phyloP scores from a whole-genome alignment of 345 rosid species.

The Bretschneidera sinensis region DNA sequence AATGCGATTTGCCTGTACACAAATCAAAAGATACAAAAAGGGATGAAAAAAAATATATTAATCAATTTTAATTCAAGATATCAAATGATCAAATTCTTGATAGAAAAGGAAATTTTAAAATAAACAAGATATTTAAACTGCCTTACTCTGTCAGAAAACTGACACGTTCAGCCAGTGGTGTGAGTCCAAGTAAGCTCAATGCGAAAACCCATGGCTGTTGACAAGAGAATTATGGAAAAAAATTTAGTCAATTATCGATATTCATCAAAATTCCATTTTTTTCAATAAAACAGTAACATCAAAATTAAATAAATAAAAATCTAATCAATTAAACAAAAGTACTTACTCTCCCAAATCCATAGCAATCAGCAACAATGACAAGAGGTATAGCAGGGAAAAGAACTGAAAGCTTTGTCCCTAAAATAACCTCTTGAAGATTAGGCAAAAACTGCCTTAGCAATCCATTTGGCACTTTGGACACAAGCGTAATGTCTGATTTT shows the following conservation, averaged over 20 bases:
- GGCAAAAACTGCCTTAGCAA: constrained; percentile 11
- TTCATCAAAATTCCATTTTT: too few relatives aligned
- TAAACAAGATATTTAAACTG: too few relatives aligned
- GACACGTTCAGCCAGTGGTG: constrained; percentile 88
- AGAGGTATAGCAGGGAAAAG: constrained; percentile 26
- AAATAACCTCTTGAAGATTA: constrained; percentile 29
- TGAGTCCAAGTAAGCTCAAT: constrained; percentile 74
- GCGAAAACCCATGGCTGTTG: constrained; percentile 84
- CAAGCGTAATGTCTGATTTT: constrained; percentile 31
- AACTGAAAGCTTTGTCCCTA: constrained; percentile 25
- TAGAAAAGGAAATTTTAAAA: too few relatives aligned
- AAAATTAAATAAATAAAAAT: too few relatives aligned
- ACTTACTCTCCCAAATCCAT: constrained; percentile 23
- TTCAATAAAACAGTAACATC: too few relatives aligned
- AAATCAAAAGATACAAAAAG: neutral
- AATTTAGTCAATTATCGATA: too few relatives aligned
- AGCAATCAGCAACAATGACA: constrained; percentile 20
- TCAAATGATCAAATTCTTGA: too few relatives aligned
- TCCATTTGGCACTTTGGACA: constrained; percentile 21
- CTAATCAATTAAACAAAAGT: too few relatives aligned
- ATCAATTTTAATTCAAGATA: neutral
- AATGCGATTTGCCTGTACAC: constrained; percentile 74
- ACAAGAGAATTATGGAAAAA: neutral
- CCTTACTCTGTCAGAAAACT: constrained; percentile 97
- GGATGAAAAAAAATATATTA: too few relatives aligned